These are phyloP conservation scores for Beta vulgaris DNA, from an alignment of 148 eudicot genomes.

Conservation along the genomic window DNA sequence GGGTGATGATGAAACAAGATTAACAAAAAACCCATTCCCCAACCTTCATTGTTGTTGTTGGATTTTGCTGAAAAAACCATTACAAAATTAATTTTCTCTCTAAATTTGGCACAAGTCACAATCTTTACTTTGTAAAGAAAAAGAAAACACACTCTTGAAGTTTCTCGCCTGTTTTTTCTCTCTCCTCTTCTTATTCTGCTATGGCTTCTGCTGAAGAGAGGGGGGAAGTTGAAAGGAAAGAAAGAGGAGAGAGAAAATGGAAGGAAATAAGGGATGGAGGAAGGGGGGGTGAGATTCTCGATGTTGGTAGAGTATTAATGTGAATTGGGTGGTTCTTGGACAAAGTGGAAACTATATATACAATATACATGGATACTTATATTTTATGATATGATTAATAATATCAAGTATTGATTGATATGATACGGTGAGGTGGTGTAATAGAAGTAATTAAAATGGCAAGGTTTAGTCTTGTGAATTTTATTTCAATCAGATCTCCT, in stretches of 20 bases:
- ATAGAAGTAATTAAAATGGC: too few species aligned
- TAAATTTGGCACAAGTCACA: background rate
- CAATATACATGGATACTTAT: background rate
- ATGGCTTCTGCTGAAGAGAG: background rate
- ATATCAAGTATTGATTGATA: too few species aligned
- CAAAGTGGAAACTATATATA: slow-evolving; percentile 1
- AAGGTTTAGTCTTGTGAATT: too few species aligned
- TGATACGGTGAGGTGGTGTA: background rate
- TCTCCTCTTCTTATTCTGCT: background rate
- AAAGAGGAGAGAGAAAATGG: background rate
- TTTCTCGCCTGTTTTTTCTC: background rate
- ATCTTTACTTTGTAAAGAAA: background rate
- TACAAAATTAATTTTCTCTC: background rate
- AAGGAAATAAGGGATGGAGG: background rate
- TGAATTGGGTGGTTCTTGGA: slow-evolving; percentile 20
- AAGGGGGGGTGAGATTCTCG: background rate
- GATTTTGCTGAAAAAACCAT: slow-evolving; percentile 31
- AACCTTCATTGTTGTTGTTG: slow-evolving; percentile 26
- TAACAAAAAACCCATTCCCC: slow-evolving; percentile 54
- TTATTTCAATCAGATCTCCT: too few species aligned
- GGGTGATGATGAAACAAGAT: slow-evolving; percentile 47
- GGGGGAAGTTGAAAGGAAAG: background rate
- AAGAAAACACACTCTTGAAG: background rate
- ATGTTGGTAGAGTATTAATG: slow-evolving; percentile 28
- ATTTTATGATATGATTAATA: background rate